Evolutionary conservation across 371 early-diverging fungal genomes (phyloP), one percentile per base, ranked within the genome.

Genomic region (Mucor circinelloides): DNA sequence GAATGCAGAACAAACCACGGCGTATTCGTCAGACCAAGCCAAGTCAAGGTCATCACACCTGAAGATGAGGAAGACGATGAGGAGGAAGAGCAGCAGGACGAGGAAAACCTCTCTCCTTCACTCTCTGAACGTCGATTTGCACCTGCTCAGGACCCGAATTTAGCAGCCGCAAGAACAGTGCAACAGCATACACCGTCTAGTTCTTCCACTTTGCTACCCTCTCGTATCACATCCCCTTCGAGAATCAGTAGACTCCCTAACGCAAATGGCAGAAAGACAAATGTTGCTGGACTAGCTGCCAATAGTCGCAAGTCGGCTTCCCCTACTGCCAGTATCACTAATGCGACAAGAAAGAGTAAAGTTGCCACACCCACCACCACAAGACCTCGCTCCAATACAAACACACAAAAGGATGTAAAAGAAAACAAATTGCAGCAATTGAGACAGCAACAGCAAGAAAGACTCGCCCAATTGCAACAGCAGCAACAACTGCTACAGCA

Each of bases 11-110:
- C 82, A 9, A 71, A 77, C 6, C 83, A 87, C 68, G 95, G 94
- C 48, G 82, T 94, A 25, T 95, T 95, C 84, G 88, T 91, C 25
- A 71, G 93, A 31, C 70, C 88, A 50, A 80, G 85, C 15, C 89
- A 88, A 67, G 83, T 88, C 32, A 87, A 85, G 66, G 32, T 81
- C 0, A 57, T 90, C 9, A 48, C 50, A 6, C 48, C 52, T 12
- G 38, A 67, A 0, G 44, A 59, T n/a, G 65, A 60, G 3, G 38
- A 46, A 48, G 12, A 25, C 12, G 25, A 52, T 3, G 25, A 44
- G n/a, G 44, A 12, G 44, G 13, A 38, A 12, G 12, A 23, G 36
- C 27, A 7, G 1, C 38, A 44, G 17, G 23, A 48, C 2, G 52
- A 32, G 7, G 48, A 36, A 15, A 19, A 2, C 48, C n/a, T 31